phyloP scores from a whole-genome alignment of 2,329 filamentous ascomycete species.

The Trichophaea hybrida region DNA sequence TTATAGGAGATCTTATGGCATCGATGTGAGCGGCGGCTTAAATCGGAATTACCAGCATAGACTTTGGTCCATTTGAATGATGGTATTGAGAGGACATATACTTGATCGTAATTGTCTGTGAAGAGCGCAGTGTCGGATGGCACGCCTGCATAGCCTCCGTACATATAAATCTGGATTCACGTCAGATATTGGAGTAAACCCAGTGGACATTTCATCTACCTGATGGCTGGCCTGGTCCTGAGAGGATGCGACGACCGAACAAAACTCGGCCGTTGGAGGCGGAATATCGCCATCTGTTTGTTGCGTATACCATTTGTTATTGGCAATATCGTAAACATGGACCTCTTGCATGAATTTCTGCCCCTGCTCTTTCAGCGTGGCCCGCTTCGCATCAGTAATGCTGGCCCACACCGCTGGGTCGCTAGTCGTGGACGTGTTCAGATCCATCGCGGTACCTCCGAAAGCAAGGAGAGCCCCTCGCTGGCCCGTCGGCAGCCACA shows the following conservation, averaged over 20 bases:
- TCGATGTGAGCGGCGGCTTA: constrained; percentile 22
- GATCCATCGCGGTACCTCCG: constrained; percentile 21
- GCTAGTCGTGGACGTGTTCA: constrained; percentile 2
- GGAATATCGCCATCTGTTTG: constrained; percentile 23
- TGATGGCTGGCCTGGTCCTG: constrained; percentile 21
- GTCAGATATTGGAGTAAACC: background rate
- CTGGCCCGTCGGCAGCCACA: constrained; percentile 30
- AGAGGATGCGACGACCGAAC: constrained; percentile 23
- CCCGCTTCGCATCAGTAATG: too few species aligned
- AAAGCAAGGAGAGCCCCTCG: constrained; percentile 25
- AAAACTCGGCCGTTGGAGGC: constrained; percentile 24
- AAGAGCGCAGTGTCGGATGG: too few species aligned
- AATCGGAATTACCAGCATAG: constrained; percentile 14
- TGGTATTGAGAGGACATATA: constrained; percentile 28
- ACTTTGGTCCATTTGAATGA: constrained; percentile 27
- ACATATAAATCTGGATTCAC: background rate
- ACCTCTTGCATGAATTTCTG: background rate
- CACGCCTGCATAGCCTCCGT: background rate
- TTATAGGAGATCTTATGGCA: constrained; percentile 31
- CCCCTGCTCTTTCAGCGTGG: background rate
- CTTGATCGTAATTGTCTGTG: constrained; percentile 8
- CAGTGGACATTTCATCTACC: background rate
- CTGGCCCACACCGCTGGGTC: background rate
- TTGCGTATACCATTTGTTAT: constrained; percentile 16
- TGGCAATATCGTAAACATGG: background rate